These are phyloP conservation scores for Chimonanthus salicifolius DNA, from an alignment of 164 flowering plant species.

Conservation along the genomic window DNA sequence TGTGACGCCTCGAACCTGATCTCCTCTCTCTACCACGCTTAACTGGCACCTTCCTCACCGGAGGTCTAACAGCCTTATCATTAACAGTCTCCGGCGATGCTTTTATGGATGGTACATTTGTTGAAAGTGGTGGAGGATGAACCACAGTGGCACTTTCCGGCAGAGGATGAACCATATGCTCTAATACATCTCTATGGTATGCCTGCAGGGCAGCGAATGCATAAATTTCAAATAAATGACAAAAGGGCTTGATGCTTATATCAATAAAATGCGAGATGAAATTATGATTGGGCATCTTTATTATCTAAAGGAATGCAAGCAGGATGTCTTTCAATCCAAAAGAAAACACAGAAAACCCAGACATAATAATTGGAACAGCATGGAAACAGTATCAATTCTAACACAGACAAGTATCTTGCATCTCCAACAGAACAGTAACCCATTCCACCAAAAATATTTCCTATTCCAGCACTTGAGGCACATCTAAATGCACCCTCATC, in stretches of 20 bases:
- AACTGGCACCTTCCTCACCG: constrained; percentile 26
- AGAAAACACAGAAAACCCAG: not conserved
- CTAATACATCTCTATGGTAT: constrained; percentile 79
- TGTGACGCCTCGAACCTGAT: constrained; percentile 64
- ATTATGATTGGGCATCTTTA: too few species aligned
- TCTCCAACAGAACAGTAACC: not conserved
- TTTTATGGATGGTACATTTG: constrained; percentile 4
- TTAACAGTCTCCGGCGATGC: constrained; percentile 9
- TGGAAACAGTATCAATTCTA: not conserved
- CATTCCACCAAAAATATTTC: not conserved
- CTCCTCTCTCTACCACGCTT: constrained; percentile 55
- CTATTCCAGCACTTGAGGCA: not conserved
- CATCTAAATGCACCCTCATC: not conserved
- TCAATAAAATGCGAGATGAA: too few species aligned
- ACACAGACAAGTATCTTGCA: not conserved
- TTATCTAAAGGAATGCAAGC: too few species aligned
- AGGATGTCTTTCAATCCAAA: not conserved
- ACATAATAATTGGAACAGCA: not conserved
- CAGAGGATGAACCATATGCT: constrained; percentile 40
- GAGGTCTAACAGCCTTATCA: constrained; percentile 19
- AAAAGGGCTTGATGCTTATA: not conserved
- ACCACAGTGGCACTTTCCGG: constrained; percentile 1
- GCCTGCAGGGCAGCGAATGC: constrained; percentile 33
- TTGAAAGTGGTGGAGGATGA: constrained; percentile 20
- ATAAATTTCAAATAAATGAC: not conserved